Evolutionary conservation across 202 grass and related monocot genomes (phyloP).

Genomic region (Setaria italica): DNA sequence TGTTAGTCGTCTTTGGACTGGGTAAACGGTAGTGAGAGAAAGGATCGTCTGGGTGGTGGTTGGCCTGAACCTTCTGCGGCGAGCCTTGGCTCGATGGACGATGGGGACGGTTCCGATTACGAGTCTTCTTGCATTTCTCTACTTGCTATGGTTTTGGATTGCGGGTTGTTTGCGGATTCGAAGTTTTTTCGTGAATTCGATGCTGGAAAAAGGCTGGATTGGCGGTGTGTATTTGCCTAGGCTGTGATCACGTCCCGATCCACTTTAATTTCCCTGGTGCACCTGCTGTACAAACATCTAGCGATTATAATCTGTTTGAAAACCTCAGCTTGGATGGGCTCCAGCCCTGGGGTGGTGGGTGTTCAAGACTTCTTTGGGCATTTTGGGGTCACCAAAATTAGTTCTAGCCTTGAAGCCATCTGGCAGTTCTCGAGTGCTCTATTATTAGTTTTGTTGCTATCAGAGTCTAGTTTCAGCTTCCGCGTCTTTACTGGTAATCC

Average conservation of each 20-base stretch:
- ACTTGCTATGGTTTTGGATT: neutral
- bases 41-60: neutral
- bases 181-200: neutral
- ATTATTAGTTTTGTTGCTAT: neutral
- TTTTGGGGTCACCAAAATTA: neutral
- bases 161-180: no score
- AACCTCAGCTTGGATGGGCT: neutral
- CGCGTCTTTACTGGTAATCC: neutral
- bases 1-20: neutral
- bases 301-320: neutral
- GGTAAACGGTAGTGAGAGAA: neutral
- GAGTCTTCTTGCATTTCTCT: neutral
- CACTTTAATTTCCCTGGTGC: neutral
- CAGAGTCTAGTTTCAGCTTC: neutral
- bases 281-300: neutral
- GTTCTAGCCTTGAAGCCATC: neutral
- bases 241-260: neutral
- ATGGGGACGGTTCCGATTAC: neutral
- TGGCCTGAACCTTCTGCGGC: neutral
- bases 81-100: neutral
- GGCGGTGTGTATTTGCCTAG: neutral
- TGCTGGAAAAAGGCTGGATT: neutral
- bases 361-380: neutral
- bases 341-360: neutral
- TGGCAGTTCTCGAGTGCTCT: neutral